A percentile compares a stretch with the other conserved stretches of the same genome.
These are phyloP conservation scores for Phytomonas sp. DNA, from an alignment of 208 protist species.

Conservation along the genomic window DNA sequence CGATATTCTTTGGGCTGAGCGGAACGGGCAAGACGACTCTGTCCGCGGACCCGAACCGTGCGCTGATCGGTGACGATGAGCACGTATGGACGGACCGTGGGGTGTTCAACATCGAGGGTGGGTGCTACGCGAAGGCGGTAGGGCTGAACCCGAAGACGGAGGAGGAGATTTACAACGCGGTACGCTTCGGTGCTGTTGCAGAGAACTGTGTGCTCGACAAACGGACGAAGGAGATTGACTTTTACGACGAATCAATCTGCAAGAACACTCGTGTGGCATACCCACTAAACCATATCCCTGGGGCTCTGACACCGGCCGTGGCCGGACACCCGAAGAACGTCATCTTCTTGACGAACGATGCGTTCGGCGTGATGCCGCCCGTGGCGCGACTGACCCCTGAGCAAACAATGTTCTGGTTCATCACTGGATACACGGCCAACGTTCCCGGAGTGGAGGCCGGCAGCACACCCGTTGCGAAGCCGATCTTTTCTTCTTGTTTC, in stretches of 20 bases:
- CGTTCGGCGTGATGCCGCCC: constrained; percentile 95
- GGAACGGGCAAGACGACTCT: constrained; percentile 93
- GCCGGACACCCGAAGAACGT: constrained; percentile 91
- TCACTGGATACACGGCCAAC: constrained; percentile 93
- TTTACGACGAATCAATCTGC: constrained; percentile 88
- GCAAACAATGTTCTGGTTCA: constrained; percentile 94
- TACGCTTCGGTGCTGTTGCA: constrained; percentile 76
- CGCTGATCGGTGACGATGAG: constrained; percentile 91
- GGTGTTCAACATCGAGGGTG: constrained; percentile 91
- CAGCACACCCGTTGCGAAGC: constrained; percentile 80
- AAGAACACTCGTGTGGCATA: constrained; percentile 96
- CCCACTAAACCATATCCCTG: constrained; percentile 92
- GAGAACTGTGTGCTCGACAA: constrained; percentile 84
- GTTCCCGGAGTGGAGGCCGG: constrained; percentile 92
- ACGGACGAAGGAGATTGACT: constrained; percentile 79
- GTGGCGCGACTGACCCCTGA: constrained; percentile 84
- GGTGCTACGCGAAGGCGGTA: constrained; percentile 92
- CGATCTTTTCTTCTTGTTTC: constrained; percentile 95
- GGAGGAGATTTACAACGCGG: constrained; percentile 90
- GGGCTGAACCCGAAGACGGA: constrained; percentile 82
- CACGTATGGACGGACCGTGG: constrained; percentile 87
- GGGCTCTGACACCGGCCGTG: constrained; percentile 71
- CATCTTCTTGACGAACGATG: constrained; percentile 96
- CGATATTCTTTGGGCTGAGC: constrained; percentile 88
- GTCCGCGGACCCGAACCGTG: constrained; percentile 75